Evolutionary conservation across 495 filamentous ascomycete species (phyloP).

Genomic region (Talaromyces wortmannii): DNA sequence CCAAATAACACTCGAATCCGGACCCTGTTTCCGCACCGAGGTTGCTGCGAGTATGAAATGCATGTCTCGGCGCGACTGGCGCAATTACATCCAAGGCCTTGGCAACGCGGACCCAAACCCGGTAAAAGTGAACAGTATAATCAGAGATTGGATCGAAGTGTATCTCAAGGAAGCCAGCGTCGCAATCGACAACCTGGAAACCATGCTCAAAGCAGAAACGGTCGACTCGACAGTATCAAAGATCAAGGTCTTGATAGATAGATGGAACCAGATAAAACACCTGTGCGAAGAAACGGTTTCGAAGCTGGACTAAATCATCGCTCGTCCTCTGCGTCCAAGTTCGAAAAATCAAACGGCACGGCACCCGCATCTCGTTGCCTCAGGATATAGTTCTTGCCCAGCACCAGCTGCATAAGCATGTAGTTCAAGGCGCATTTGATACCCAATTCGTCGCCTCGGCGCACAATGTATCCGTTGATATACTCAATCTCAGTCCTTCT

Average conservation of each 20-base stretch:
- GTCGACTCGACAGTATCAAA: constrained; percentile 16
- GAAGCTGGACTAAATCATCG: constrained; percentile 6
- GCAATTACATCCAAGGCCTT: constrained; percentile 33
- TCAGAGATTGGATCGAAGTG: constrained; percentile 29
- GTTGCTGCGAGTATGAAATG: constrained; percentile 54
- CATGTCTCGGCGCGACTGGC: constrained; percentile 38
- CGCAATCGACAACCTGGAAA: constrained; percentile 26
- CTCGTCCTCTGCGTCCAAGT: constrained; percentile 5
- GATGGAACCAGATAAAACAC: constrained; percentile 46
- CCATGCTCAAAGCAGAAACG: constrained; percentile 14
- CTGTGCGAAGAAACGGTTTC: constrained; percentile 25
- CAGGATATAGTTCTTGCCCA: constrained; percentile 15
- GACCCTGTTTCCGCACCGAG: constrained; percentile 65
- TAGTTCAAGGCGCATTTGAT: constrained; percentile 61
- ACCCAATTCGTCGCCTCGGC: constrained; percentile 60
- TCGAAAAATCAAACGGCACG: constrained; percentile 25
- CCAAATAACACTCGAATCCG: constrained; percentile 45
- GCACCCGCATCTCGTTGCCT: constrained; percentile 17
- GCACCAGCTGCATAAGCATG: constrained; percentile 55
- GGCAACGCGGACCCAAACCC: constrained; percentile 18
- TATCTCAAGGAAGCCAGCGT: constrained; percentile 30
- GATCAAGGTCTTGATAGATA: constrained; percentile 29
- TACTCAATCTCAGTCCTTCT: constrained; percentile 71
- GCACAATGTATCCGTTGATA: constrained; percentile 79
- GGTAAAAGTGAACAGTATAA: constrained; percentile 23